Conservation (phyloP, 208 protist species). For the Trypanosoma lewisi region DNA sequence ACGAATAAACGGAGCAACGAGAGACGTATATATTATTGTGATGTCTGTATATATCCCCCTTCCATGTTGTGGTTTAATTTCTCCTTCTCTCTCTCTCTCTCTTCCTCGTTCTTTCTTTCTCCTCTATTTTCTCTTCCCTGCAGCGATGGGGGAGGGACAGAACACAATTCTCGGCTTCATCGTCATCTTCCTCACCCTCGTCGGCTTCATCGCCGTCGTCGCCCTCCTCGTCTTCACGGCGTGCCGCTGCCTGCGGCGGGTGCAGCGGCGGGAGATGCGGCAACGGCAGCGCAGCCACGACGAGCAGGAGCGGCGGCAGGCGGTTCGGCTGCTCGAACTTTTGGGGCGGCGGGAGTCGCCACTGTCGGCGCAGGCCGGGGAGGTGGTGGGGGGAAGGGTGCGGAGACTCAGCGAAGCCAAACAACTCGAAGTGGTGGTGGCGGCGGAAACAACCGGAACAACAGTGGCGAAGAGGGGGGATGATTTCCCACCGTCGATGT, state of each 20-base stretch:
- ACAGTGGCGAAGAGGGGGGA: too few species aligned
- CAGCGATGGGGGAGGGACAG: background rate
- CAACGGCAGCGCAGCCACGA: background rate
- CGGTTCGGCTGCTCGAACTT: background rate
- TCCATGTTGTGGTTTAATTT: background rate
- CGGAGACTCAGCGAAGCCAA: too few species aligned
- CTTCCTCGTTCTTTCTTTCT: background rate
- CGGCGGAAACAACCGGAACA: too few species aligned
- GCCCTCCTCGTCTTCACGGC: background rate
- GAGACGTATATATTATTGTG: background rate
- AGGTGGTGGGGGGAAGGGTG: too few species aligned
- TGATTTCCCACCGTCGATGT: too few species aligned
- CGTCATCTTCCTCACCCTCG: background rate
- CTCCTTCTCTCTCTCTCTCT: background rate
- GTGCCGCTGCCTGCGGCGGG: background rate
- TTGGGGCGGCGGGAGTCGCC: background rate
- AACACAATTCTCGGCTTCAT: background rate
- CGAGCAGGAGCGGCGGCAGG: background rate
- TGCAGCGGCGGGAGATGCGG: background rate
- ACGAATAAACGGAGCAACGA: background rate
- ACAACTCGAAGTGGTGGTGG: too few species aligned
- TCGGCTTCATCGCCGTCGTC: background rate
- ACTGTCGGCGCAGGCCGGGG: background rate
- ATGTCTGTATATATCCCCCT: background rate
- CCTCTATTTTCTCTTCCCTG: background rate